Evolutionary conservation across 441 rosid genomes (phyloP), one percentile per base, ranked within the genome.

Genomic region (Erodium texanum): DNA sequence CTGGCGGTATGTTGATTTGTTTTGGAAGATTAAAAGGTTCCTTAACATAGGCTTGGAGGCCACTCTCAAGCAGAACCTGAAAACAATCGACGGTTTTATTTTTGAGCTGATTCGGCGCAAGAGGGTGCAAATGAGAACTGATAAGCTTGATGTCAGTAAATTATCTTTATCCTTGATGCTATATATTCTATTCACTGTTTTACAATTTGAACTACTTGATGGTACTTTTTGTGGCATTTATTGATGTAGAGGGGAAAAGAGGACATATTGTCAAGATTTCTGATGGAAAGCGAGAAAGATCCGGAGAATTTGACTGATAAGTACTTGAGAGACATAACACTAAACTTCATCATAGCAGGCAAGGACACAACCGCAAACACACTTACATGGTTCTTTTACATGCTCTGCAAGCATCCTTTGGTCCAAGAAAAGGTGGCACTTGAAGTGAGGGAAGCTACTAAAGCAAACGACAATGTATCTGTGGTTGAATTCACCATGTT

Each of bases 241-340:
- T n/a, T n/a, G n/a, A n/a, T 54, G 24, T 74, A 80, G 81, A 66
- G 65, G 1, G 75, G 62, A 20, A 81, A 78, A 71, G 81, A 74
- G 70, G 84, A 81, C 59, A 73, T 78, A 61, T 16, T 75, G 22
- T 81, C 82, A 41, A 81, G 84, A 66, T 78, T 81, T 67, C 27
- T 81, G 66, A 16, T 78, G 66, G 82, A 81, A 52, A 76, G 84
- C 48, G 74, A 69, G 66, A 78, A 76, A 59, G 80, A 78, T 66
- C 80, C 77, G 0, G 72, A 74, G 68, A 76, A 68, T 61, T 68
- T 78, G 77, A 78, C 75, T n/a, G 82, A 78, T 14, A 32, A 74
- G 67, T 81, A 81, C 66, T 68, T 81, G 77, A 76, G 84, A 66
- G 84, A 81, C 24, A 78, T 81, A 68, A 78, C 76, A 56, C 82